phyloP scores from a whole-genome alignment of 1,139 yeast genomes.

The Lipomyces yarrowii region DNA sequence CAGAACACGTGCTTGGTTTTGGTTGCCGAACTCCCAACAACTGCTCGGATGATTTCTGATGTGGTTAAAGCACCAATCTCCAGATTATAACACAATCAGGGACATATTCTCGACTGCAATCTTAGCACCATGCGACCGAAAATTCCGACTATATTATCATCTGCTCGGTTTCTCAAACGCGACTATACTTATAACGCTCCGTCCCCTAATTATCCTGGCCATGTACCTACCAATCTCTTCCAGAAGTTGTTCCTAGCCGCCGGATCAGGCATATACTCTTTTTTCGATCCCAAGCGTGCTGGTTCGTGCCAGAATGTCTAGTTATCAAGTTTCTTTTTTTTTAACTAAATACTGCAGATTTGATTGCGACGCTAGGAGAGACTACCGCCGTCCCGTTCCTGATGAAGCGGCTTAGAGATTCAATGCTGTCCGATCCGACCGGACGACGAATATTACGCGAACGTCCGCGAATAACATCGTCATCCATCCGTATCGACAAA shows the following conservation, averaged over 20 bases:
- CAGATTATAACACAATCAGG: neutral
- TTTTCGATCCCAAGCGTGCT: slow-evolving; percentile 60
- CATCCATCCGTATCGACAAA: slow-evolving; percentile 63
- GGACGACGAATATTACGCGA: slow-evolving; percentile 81
- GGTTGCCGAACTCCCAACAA: neutral
- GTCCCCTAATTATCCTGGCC: slow-evolving; percentile 60
- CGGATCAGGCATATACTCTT: slow-evolving; percentile 83
- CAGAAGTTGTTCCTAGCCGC: slow-evolving; percentile 68
- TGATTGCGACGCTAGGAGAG: slow-evolving; percentile 94
- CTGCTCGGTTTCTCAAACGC: neutral
- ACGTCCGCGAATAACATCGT: slow-evolving; percentile 79
- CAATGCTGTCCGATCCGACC: slow-evolving; percentile 72
- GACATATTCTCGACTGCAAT: neutral
- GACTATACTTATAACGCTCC: slow-evolving; percentile 7
- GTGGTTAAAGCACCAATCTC: neutral
- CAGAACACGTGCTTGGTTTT: no score
- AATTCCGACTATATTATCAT: neutral
- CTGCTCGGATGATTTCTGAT: neutral
- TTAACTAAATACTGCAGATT: slow-evolving; percentile 45
- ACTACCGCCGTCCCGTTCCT: slow-evolving; percentile 78
- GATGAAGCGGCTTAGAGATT: slow-evolving; percentile 60
- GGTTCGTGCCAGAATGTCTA: slow-evolving; percentile 3
- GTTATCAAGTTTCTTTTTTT: neutral
- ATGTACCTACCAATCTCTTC: slow-evolving; percentile 67
- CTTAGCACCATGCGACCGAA: neutral